These are phyloP conservation scores for Umbelopsis ramanniana DNA, from an alignment of 192 early-diverging fungal species.

Conservation along the genomic window DNA sequence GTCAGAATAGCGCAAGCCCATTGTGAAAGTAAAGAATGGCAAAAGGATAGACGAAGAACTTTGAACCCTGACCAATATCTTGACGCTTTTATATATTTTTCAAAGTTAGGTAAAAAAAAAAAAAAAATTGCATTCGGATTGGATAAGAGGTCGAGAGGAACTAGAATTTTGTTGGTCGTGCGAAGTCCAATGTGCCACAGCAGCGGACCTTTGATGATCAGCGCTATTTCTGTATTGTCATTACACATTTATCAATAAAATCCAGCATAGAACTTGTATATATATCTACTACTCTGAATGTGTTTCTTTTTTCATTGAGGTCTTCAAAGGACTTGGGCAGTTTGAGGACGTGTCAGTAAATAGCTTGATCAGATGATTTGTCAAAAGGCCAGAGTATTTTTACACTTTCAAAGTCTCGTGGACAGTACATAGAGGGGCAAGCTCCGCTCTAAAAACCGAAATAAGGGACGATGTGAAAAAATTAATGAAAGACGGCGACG, in stretches of 20 bases:
- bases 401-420: conserved; percentile 12
- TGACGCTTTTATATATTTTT: background rate
- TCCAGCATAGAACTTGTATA: too few species aligned
- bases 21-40: conserved; percentile 2
- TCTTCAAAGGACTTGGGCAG: too few species aligned
- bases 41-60: conserved; percentile 7
- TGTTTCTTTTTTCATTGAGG: too few species aligned
- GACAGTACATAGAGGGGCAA: background rate
- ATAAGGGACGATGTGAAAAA: background rate
- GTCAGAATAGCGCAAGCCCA: conserved; percentile 35
- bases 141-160: background rate
- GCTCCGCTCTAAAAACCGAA: background rate
- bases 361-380: too few species aligned
- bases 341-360: too few species aligned
- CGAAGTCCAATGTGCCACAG: conserved; percentile 3
- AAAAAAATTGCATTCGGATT: too few species aligned
- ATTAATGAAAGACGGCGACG: background rate
- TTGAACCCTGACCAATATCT: background rate
- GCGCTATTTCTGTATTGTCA: background rate
- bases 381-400: too few species aligned
- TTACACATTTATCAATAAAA: background rate
- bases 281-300: too few species aligned
- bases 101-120: background rate
- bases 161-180: conserved; percentile 14
- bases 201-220: conserved; percentile 6